Conservation (phyloP, 169 alveolate genomes). For the Plasmodium malariae region DNA sequence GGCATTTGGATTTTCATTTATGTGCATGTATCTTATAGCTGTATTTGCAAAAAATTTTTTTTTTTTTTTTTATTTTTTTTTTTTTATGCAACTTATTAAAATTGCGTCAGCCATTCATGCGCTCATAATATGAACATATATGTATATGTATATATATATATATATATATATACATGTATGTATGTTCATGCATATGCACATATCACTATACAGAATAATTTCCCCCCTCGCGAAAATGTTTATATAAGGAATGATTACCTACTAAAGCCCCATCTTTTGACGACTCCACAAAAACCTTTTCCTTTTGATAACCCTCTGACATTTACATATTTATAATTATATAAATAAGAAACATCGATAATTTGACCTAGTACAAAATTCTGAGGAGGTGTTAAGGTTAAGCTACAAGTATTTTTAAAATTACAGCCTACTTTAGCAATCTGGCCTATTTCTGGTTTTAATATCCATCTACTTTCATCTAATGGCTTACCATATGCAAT, state of each 20-base stretch:
- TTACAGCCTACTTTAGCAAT: slow-evolving; percentile 79
- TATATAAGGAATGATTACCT: slow-evolving; percentile 87
- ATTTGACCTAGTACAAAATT: slow-evolving; percentile 89
- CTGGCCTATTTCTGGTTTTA: slow-evolving; percentile 83
- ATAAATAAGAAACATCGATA: slow-evolving; percentile 90
- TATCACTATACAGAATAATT: too few species aligned
- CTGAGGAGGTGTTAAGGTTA: slow-evolving; percentile 89
- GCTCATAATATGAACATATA: too few species aligned
- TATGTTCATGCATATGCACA: neutral
- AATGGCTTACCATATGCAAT: slow-evolving; percentile 84
- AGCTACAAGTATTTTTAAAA: slow-evolving; percentile 82
- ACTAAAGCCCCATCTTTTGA: slow-evolving; percentile 94
- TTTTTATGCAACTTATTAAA: too few species aligned
- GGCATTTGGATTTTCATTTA: too few species aligned
- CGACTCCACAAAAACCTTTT: slow-evolving; percentile 94
- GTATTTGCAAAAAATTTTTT: too few species aligned
- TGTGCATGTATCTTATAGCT: too few species aligned
- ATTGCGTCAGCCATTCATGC: too few species aligned
- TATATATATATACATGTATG: neutral
- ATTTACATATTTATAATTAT: slow-evolving; percentile 90
- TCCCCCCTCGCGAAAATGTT: too few species aligned
- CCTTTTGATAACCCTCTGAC: slow-evolving; percentile 92
- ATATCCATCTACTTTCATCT: slow-evolving; percentile 86
- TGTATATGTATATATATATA: neutral
- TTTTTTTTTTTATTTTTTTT: too few species aligned